A percentile compares a stretch with the other conserved stretches of the same genome.
phyloP scores from a whole-genome alignment of 176 grass and related monocot genomes.

The Carex pumila region DNA sequence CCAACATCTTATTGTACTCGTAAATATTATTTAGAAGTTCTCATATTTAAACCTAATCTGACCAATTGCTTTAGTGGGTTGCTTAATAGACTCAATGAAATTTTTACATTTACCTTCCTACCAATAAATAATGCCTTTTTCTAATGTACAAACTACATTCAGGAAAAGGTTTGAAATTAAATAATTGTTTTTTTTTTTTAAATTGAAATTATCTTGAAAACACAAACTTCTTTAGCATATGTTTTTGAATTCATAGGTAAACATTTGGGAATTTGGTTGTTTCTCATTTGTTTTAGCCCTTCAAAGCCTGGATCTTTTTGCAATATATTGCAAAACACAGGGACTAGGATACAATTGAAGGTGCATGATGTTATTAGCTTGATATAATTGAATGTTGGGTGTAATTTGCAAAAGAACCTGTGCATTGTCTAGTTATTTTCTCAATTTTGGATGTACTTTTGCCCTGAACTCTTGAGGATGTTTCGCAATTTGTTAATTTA shows the following conservation, averaged over 20 bases:
- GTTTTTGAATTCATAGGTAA: background rate
- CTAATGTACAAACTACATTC: background rate
- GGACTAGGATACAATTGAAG: background rate
- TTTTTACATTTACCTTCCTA: background rate
- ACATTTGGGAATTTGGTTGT: background rate
- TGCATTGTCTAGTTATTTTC: background rate
- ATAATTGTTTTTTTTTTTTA: background rate
- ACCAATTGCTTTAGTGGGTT: background rate
- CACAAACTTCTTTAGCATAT: background rate
- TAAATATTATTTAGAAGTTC: background rate
- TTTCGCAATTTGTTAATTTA: background rate
- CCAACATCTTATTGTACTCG: background rate
- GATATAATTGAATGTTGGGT: background rate
- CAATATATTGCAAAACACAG: background rate
- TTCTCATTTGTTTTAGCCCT: background rate
- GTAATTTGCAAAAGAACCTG: background rate
- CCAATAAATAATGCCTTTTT: background rate
- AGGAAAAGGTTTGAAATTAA: background rate
- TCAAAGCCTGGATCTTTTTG: background rate
- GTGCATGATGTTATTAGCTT: conserved; percentile 5
- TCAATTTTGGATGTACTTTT: background rate
- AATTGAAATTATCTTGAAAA: background rate
- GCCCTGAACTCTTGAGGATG: background rate
- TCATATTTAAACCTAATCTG: background rate
- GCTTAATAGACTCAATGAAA: background rate